Conservation (phyloP, 2,329 filamentous ascomycete species). For the Pestalotiopsis sp. region DNA sequence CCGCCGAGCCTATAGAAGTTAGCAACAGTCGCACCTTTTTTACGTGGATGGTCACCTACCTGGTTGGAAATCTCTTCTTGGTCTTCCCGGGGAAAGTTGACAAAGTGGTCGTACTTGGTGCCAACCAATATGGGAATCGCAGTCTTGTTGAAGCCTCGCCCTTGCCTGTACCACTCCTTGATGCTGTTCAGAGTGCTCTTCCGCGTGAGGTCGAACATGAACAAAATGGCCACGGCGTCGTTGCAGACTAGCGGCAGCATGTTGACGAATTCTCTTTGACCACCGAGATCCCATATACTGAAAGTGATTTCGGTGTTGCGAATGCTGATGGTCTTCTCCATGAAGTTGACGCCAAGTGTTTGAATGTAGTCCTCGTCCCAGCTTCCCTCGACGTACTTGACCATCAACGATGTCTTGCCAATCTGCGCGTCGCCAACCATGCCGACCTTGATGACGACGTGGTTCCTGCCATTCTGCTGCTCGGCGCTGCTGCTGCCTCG, state of each 20-base stretch:
- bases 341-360: conserved; percentile 98
- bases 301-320: conserved; percentile 99
- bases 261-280: conserved; percentile 98
- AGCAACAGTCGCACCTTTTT: not conserved
- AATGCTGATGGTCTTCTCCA: conserved; percentile 99
- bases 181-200: conserved; percentile 99
- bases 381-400: conserved; percentile 98
- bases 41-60: conserved; percentile 49
- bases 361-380: conserved; percentile 99
- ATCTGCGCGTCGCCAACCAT: conserved; percentile 99
- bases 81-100: conserved; percentile 96
- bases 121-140: conserved; percentile 98
- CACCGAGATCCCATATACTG: conserved; percentile 98
- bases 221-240: conserved; percentile 95
- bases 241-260: conserved; percentile 99
- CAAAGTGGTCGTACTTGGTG: conserved; percentile 99
- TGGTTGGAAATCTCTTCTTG: conserved; percentile 98
- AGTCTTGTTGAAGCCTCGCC: conserved; percentile 98
- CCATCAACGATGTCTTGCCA: conserved; percentile 98
- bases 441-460: conserved; percentile 97
- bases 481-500: conserved; percentile 41
- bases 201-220: conserved; percentile 98
- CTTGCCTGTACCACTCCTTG: conserved; percentile 99
- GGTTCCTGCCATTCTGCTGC: conserved; percentile 58
- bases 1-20: conserved; percentile 71